A percentile compares a stretch with the other conserved stretches of the same genome.
Conservation (phyloP, 176 grass and related monocot species). For the Puccinellia tenuiflora region DNA sequence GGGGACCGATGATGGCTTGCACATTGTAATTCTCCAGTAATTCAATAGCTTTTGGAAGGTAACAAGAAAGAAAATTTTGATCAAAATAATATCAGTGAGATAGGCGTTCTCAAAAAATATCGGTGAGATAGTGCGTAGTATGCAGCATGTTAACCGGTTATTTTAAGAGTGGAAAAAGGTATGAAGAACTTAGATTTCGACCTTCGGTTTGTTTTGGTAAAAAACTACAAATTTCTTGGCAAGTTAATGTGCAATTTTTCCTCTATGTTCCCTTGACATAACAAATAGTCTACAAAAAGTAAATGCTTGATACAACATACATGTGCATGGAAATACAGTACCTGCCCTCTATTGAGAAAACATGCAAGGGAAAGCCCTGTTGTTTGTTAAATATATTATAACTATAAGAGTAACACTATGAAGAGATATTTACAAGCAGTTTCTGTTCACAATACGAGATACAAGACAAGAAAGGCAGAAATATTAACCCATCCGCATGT, state of each 20-base stretch:
- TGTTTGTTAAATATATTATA: neutral
- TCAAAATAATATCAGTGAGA: neutral
- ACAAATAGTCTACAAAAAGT: neutral
- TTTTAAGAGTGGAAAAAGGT: neutral
- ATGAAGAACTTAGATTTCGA: neutral
- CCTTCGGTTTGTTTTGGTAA: neutral
- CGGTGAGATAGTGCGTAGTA: neutral
- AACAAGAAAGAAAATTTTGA: neutral
- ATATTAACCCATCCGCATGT: neutral
- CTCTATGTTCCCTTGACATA: neutral
- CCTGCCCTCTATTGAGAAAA: neutral
- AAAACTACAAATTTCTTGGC: neutral
- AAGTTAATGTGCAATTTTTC: neutral
- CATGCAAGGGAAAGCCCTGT: neutral
- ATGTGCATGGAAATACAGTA: neutral
- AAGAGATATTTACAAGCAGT: neutral
- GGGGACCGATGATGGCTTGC: slow-evolving; percentile 49
- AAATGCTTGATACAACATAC: neutral
- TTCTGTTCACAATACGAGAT: neutral
- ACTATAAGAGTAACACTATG: neutral
- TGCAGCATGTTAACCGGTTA: neutral
- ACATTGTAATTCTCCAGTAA: slow-evolving; percentile 20
- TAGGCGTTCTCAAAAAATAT: slow-evolving; percentile 1
- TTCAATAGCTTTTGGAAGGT: slow-evolving; percentile 14
- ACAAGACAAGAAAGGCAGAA: neutral